Conservation (phyloP, 2,329 filamentous ascomycete genomes). For the Venturia carpophila region DNA sequence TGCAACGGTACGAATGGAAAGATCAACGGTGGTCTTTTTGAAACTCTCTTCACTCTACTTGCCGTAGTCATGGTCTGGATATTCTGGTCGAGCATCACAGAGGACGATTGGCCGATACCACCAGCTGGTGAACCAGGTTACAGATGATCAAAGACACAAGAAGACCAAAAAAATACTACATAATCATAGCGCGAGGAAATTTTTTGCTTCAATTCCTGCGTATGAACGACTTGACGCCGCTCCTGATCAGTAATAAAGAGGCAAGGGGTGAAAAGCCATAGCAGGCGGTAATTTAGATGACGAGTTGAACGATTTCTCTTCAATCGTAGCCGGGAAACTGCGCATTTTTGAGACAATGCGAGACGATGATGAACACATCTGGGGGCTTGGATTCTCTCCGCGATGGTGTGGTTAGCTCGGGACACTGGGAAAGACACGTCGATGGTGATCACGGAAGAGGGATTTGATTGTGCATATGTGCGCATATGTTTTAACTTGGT, state of each 20-base stretch:
- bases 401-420: not conserved
- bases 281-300: constrained; percentile 6
- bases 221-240: not conserved
- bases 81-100: constrained; percentile 98
- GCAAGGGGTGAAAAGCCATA: not conserved
- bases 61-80: constrained; percentile 77
- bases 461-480: constrained; percentile 2
- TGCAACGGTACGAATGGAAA: constrained; percentile 75
- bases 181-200: not conserved
- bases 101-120: constrained; percentile 86
- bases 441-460: not conserved
- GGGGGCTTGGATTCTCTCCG: constrained; percentile 3
- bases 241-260: not conserved
- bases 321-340: not conserved
- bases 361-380: not conserved
- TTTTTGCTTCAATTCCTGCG: constrained; percentile 3
- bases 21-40: constrained; percentile 88
- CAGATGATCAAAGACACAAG: constrained; percentile 4
- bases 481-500: not conserved
- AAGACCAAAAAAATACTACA: not conserved
- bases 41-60: constrained; percentile 84
- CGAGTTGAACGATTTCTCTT: constrained; percentile 8
- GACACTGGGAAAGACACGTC: not conserved
- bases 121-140: constrained; percentile 15
- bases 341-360: not conserved